Conservation (phyloP, 768 basidiomycete species). For the Trametes coccinea region DNA sequence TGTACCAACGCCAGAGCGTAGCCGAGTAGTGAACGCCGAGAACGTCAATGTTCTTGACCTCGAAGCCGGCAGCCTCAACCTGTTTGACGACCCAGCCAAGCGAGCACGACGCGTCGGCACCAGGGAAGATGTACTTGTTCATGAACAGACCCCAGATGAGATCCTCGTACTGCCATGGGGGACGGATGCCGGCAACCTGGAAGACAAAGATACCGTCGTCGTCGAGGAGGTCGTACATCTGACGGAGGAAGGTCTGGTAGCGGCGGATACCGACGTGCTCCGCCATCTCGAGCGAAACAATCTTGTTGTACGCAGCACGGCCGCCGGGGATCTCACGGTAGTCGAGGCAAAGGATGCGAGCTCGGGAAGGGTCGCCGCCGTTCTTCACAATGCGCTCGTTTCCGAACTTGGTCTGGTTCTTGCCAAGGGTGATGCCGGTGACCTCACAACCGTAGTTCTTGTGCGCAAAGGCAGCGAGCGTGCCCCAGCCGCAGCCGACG, state of each 20-base stretch:
- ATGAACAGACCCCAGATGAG: slow-evolving; percentile 97
- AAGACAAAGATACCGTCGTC: slow-evolving; percentile 94
- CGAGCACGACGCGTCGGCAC: slow-evolving; percentile 94
- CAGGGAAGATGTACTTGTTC: slow-evolving; percentile 99
- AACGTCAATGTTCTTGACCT: slow-evolving; percentile 95
- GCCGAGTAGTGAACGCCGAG: slow-evolving; percentile 97
- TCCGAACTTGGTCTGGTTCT: slow-evolving; percentile 92
- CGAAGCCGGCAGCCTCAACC: slow-evolving; percentile 91
- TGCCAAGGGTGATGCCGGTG: slow-evolving; percentile 91
- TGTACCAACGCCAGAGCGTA: slow-evolving; percentile 89
- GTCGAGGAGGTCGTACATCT: slow-evolving; percentile 91
- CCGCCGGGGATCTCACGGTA: slow-evolving; percentile 87
- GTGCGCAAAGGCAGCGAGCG: slow-evolving; percentile 89
- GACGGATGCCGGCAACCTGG: slow-evolving; percentile 97
- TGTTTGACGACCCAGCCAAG: slow-evolving; percentile 91
- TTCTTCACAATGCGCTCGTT: slow-evolving; percentile 84
- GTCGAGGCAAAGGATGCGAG: slow-evolving; percentile 90
- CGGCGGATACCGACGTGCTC: slow-evolving; percentile 98
- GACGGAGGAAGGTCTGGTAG: slow-evolving; percentile 83
- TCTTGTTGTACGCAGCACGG: slow-evolving; percentile 82
- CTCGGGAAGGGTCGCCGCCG: slow-evolving; percentile 56
- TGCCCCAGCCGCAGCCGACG: slow-evolving; percentile 96
- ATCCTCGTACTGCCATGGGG: slow-evolving; percentile 98
- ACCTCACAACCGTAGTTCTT: slow-evolving; percentile 98
- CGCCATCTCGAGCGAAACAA: slow-evolving; percentile 97